Base-by-base conservation (phyloP, 2,329 filamentous ascomycete species). In the Boeremia exigua region DNA sequence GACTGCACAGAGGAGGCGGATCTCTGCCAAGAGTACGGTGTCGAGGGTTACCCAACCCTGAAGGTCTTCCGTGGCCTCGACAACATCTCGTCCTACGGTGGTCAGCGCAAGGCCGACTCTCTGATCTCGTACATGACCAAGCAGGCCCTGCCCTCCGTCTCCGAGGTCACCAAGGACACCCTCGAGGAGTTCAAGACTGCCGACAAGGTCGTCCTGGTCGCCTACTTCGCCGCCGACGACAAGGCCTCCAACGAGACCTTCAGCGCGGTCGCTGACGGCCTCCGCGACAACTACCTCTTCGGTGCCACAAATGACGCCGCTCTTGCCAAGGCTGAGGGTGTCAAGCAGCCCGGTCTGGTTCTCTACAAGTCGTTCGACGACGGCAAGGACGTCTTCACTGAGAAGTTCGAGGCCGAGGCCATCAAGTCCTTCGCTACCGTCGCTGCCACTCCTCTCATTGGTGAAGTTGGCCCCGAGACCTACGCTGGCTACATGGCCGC, bases 301-400 rank as follows among this genome's bases (percentile, higher is more conserved):
- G 95, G 91, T 71, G 88, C 90, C 60, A 90, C 89, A 77, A 91
- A 85, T 77, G 95, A 98, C 73, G 88, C 88, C 60, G 86, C 84
- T 53, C 81, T 98, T 64, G 92, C 95, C 70, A 88, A 96, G 84
- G 88, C 90, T 44, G 95, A 96, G 82, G 93, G 90, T 67, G 91
- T 96, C 76, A 89, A 88, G 77, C 86, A 89, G 72, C 95, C 95
- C 62, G 88, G 90, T 54, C 82, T 99, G 63, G 91, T 97, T 63
- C 86, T 99, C 56, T 98, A 98, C 89, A 98, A 99, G 86, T 84
- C 88, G 58, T 99, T 98, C 72, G 95, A 99, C 74, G 94, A 98
- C 82, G 92, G 93, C 81, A 97, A 96, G 86, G 86, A 87, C 69
- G 82, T 88, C 68, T 96, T 90, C 82, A 82, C 85, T 17, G 89